Evolutionary conservation across 2,329 filamentous ascomycete genomes (phyloP).

Genomic region (Nemania sp.): DNA sequence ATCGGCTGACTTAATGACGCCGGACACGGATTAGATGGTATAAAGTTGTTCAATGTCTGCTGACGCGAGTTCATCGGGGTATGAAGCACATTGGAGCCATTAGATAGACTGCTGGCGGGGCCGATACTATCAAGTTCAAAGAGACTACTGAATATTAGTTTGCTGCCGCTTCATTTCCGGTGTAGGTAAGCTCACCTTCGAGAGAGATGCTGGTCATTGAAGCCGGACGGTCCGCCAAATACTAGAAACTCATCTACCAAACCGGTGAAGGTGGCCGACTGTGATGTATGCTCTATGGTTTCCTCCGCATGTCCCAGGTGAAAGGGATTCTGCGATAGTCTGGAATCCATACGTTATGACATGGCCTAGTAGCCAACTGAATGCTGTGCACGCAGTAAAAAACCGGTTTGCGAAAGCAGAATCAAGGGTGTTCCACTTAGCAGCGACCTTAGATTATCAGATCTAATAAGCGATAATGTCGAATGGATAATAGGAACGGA

Average conservation of each 20-base stretch:
- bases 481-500: constrained; percentile 12
- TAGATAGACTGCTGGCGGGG: background rate
- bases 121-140: constrained; percentile 24
- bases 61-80: constrained; percentile 5
- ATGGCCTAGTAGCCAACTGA: constrained; percentile 23
- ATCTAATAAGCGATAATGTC: constrained; percentile 3
- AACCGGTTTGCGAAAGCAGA: constrained; percentile 20
- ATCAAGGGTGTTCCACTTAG: constrained; percentile 2
- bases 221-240: constrained; percentile 32
- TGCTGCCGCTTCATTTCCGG: background rate
- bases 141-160: constrained; percentile 29
- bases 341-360: constrained; percentile 34
- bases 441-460: constrained; percentile 5
- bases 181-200: constrained; percentile 27
- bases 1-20: constrained; percentile 25
- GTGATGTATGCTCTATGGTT: constrained; percentile 6
- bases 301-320: constrained; percentile 24
- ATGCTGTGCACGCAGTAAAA: constrained; percentile 8
- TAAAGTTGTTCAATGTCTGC: constrained; percentile 10
- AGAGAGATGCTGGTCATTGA: constrained; percentile 27
- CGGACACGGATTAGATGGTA: constrained; percentile 15
- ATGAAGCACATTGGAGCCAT: constrained; percentile 23
- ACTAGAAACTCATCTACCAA: constrained; percentile 33
- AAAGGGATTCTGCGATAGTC: constrained; percentile 25
- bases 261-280: constrained; percentile 28